phyloP scores from a whole-genome alignment of 208 protist genomes.

The Angomonas ambiguus region DNA sequence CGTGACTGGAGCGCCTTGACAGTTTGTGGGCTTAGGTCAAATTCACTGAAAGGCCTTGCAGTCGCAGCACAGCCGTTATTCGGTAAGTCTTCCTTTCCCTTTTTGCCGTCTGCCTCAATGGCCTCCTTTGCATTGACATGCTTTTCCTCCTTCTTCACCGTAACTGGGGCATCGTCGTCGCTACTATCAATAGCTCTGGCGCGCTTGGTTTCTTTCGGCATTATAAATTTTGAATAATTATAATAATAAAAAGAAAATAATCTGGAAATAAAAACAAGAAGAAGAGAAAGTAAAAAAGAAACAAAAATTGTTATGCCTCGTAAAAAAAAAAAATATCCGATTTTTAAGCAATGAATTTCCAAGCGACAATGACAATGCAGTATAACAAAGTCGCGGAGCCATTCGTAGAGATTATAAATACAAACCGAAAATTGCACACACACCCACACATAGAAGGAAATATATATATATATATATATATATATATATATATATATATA shows the following conservation, averaged over 20 bases:
- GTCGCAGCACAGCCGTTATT: slow-evolving; percentile 69
- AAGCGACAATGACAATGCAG: neutral
- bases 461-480: neutral
- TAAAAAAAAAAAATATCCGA: neutral
- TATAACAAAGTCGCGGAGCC: neutral
- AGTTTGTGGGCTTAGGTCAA: slow-evolving; percentile 63
- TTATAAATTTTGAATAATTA: slow-evolving; percentile 9
- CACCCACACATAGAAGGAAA: neutral
- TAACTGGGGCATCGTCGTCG: slow-evolving; percentile 32
- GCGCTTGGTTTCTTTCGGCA: neutral
- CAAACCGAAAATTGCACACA: neutral
- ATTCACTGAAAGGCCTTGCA: slow-evolving; percentile 75
- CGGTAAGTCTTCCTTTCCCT: slow-evolving; percentile 30
- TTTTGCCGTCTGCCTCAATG: neutral
- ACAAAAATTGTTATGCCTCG: slow-evolving; percentile 1
- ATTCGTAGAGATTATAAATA: neutral
- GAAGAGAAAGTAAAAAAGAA: slow-evolving; percentile 1
- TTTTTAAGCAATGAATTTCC: neutral
- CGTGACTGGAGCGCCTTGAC: slow-evolving; percentile 62
- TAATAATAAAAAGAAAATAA: slow-evolving; percentile 12
- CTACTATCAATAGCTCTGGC: slow-evolving; percentile 19
- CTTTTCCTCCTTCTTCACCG: slow-evolving; percentile 19
- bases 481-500: no score
- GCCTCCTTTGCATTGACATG: neutral
- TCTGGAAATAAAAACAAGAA: slow-evolving; percentile 1